Evolutionary conservation across 257 asterid genomes (phyloP).

Genomic region (Ligustrum vulgare): DNA sequence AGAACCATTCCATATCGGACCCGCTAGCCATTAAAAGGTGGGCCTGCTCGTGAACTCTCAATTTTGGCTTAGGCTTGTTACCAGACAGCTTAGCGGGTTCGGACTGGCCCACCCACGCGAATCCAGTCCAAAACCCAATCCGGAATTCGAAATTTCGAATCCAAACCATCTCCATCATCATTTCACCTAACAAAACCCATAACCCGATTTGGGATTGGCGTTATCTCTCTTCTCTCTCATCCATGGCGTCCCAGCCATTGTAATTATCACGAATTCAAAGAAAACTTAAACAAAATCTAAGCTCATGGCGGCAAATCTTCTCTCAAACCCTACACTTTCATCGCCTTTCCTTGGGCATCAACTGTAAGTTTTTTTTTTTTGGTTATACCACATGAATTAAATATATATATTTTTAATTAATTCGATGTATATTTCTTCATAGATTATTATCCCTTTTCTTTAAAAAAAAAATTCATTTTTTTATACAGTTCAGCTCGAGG

Average conservation of each 20-base stretch:
- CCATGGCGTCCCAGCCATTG: background rate
- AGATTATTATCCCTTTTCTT: background rate
- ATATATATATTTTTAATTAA: background rate
- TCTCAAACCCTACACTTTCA: conserved; percentile 49
- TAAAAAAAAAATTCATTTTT: background rate
- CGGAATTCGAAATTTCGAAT: background rate
- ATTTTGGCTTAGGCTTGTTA: background rate
- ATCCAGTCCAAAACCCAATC: background rate
- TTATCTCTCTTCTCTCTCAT: background rate
- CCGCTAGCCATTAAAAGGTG: no score
- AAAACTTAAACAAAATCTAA: background rate
- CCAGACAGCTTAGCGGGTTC: background rate
- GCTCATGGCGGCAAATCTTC: conserved; percentile 64
- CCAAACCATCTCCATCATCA: background rate
- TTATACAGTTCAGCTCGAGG: conserved; percentile 41
- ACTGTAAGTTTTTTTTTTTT: conserved; percentile 39
- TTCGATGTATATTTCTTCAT: background rate
- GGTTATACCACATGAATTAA: background rate
- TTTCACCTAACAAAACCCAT: background rate
- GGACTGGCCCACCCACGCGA: background rate
- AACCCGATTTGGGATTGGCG: background rate
- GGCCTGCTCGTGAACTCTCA: background rate
- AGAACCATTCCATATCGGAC: no score
- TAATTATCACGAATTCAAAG: background rate
- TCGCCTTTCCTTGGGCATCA: conserved; percentile 58